These are phyloP conservation scores for Chaetomium olivaceum DNA, from an alignment of 2,329 filamentous ascomycete genomes.

Conservation along the genomic window DNA sequence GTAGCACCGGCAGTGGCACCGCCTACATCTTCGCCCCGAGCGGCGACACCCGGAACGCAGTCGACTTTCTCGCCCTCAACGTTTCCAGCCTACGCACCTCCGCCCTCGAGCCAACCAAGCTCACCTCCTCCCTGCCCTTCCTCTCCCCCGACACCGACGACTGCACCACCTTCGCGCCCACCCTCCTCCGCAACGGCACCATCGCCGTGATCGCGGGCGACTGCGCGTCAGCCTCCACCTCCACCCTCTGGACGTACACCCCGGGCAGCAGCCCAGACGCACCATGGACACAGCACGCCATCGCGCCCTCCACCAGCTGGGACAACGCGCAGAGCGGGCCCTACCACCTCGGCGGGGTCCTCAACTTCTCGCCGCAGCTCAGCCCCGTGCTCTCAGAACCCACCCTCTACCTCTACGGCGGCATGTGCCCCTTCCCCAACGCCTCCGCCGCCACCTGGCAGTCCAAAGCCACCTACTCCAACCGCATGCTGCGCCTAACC, in stretches of 20 bases:
- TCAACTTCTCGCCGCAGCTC: conserved; percentile 67
- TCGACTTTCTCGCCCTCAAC: conserved; percentile 65
- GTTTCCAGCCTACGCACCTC: conserved; percentile 58
- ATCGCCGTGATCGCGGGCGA: conserved; percentile 74
- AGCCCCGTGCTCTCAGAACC: conserved; percentile 55
- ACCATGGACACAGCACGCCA: conserved; percentile 43
- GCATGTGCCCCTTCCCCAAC: conserved; percentile 71
- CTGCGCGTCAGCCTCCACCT: conserved; percentile 58
- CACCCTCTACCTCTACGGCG: conserved; percentile 75
- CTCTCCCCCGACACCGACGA: conserved; percentile 45
- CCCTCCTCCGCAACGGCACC: conserved; percentile 66
- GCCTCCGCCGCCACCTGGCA: conserved; percentile 55
- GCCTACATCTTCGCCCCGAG: conserved; percentile 71
- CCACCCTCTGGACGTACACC: conserved; percentile 68
- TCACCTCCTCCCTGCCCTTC: conserved; percentile 65
- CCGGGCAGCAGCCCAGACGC: conserved; percentile 40
- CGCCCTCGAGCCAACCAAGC: conserved; percentile 45
- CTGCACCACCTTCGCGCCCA: conserved; percentile 63
- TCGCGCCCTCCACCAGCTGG: conserved; percentile 27
- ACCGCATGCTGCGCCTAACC: conserved; percentile 70
- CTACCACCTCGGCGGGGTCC: conserved; percentile 54
- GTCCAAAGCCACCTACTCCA: conserved; percentile 72
- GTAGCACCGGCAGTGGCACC: conserved; percentile 41
- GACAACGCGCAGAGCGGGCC: conserved; percentile 42
- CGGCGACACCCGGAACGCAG: conserved; percentile 38